phyloP scores from a whole-genome alignment of 2,329 filamentous ascomycete genomes.

The Fusarium sp. region DNA sequence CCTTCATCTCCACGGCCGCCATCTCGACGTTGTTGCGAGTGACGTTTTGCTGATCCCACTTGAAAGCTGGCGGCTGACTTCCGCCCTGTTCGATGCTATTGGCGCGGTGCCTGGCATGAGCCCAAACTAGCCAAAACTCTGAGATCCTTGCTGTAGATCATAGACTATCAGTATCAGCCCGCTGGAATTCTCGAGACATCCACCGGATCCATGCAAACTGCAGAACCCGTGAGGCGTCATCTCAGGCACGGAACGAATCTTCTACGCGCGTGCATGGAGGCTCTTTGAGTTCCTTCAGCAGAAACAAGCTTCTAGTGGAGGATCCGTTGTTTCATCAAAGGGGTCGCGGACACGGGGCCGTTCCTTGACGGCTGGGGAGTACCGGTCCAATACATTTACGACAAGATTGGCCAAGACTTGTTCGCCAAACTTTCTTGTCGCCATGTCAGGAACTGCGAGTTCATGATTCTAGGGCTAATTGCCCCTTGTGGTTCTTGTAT shows the following conservation, averaged over 20 bases:
- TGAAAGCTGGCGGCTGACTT: conserved; percentile 17
- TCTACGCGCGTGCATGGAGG: conserved; percentile 6
- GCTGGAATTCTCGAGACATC: conserved; percentile 21
- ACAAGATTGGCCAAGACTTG: not conserved
- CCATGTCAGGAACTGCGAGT: not conserved
- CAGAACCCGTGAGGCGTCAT: conserved; percentile 5
- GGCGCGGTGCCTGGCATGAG: conserved; percentile 16
- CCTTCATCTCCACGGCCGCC: conserved; percentile 1
- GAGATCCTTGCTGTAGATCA: not conserved
- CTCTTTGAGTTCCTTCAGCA: not conserved
- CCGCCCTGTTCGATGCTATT: conserved; percentile 4
- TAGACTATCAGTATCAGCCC: not conserved
- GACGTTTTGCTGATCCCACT: conserved; percentile 7
- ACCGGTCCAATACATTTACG: not conserved
- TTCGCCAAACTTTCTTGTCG: not conserved
- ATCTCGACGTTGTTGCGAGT: not conserved
- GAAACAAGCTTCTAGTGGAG: conserved; percentile 9
- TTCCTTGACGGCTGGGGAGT: conserved; percentile 3
- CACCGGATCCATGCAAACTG: not conserved
- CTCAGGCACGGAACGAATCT: conserved; percentile 6
- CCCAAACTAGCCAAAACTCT: conserved; percentile 1
- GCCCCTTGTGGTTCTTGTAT: not conserved
- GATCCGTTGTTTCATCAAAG: conserved; percentile 13
- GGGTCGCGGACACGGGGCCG: not conserved
- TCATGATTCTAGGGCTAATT: not conserved